These are phyloP conservation scores for Acer negundo DNA, from an alignment of 345 rosid species.

Conservation along the genomic window DNA sequence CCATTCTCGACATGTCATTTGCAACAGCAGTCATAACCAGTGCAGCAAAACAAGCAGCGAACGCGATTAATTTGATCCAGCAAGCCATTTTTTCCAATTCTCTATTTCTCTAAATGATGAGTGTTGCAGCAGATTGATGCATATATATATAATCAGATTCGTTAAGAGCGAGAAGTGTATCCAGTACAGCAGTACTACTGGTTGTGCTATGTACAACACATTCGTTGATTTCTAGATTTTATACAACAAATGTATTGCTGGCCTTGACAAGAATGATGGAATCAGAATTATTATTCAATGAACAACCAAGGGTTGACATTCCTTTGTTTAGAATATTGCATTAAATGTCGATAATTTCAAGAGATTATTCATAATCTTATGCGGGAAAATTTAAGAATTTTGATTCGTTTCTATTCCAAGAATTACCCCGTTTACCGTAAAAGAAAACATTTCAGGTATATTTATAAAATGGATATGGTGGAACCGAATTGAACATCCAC, in stretches of 20 bases:
- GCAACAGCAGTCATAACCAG: slow-evolving; percentile 22
- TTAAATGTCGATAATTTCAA: neutral
- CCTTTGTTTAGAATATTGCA: neutral
- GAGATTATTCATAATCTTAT: neutral
- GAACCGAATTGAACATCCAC: too few relatives aligned
- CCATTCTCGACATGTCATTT: neutral
- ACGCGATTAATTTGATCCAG: neutral
- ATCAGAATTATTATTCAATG: neutral
- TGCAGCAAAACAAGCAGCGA: slow-evolving; percentile 24
- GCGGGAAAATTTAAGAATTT: neutral
- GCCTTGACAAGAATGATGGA: neutral
- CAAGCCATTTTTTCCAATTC: slow-evolving; percentile 16
- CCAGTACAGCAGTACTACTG: neutral
- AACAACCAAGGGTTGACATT: neutral
- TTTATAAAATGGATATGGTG: too few relatives aligned
- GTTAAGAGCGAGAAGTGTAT: neutral
- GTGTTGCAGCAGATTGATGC: neutral
- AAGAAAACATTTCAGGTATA: too few relatives aligned
- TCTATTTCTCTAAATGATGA: neutral
- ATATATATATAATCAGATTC: neutral
- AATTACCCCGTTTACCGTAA: neutral
- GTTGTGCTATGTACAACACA: neutral
- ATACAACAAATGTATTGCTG: neutral
- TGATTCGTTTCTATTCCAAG: neutral
- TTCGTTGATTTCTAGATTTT: neutral